Evolutionary conservation across 176 grass and related monocot genomes (phyloP).

Genomic region (Musa acuminata): DNA sequence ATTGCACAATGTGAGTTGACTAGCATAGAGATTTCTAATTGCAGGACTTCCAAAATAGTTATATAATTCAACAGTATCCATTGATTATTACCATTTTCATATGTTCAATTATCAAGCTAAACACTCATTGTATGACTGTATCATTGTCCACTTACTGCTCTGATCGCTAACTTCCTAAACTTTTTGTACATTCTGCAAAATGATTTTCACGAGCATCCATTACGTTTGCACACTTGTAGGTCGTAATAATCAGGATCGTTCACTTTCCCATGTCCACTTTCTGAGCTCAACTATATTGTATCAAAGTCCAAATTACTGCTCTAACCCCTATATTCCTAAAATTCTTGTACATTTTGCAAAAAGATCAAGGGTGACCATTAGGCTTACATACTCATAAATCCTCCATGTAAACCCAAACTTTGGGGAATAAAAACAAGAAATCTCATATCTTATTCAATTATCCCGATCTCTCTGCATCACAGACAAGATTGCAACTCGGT

Average conservation of each 20-base stretch:
- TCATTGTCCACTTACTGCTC: not conserved
- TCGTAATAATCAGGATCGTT: too few relatives aligned
- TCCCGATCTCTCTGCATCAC: not conserved
- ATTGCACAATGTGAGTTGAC: conserved; percentile 5
- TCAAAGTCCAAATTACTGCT: too few relatives aligned
- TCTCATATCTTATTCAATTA: not conserved
- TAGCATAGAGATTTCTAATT: not conserved
- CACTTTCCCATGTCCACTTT: too few relatives aligned
- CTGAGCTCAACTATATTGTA: too few relatives aligned
- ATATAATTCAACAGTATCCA: not conserved
- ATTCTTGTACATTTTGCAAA: too few relatives aligned
- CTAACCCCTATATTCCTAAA: too few relatives aligned
- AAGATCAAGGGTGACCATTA: not conserved
- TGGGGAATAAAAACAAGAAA: not conserved
- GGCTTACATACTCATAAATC: too few relatives aligned
- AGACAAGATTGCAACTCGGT: not conserved
- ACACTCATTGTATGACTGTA: not conserved
- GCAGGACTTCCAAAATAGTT: not conserved
- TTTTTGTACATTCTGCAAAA: not conserved
- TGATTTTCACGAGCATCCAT: too few relatives aligned
- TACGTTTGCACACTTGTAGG: too few relatives aligned
- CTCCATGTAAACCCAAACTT: not conserved
- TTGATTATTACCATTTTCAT: not conserved
- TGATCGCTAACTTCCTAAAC: not conserved
- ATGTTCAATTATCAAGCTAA: not conserved